Conservation (phyloP, 768 basidiomycete species). For the Amyloporia xantha region DNA sequence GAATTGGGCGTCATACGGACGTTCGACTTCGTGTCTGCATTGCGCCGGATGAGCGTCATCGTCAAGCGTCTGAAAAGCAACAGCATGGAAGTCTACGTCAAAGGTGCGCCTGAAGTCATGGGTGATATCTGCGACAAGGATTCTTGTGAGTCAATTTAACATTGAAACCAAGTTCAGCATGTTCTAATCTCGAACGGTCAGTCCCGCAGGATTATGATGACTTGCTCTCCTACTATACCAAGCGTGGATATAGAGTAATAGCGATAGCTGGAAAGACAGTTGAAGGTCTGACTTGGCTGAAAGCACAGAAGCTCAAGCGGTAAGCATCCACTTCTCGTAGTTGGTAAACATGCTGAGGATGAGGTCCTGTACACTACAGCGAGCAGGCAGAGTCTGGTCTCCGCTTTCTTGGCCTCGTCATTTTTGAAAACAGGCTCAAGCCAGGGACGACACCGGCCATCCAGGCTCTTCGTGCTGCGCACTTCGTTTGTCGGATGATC, state of each 20-base stretch:
- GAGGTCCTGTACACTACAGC: conserved; percentile 32
- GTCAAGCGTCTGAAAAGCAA: conserved; percentile 91
- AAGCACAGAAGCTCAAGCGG: conserved; percentile 95
- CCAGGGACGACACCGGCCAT: conserved; percentile 88
- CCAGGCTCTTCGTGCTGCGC: conserved; percentile 79
- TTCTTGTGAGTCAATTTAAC: conserved; percentile 58
- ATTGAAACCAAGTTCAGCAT: background rate
- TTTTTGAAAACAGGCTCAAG: conserved; percentile 98
- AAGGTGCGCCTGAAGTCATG: conserved; percentile 99
- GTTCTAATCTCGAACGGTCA: conserved; percentile 24
- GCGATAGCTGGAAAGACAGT: conserved; percentile 96
- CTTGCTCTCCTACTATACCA: conserved; percentile 92
- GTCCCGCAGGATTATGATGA: conserved; percentile 97
- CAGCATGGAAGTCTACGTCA: conserved; percentile 97
- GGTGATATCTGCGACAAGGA: conserved; percentile 85
- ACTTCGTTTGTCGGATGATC: conserved; percentile 94
- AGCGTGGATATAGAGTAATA: conserved; percentile 94
- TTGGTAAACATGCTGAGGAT: too few species aligned
- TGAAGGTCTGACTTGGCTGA: conserved; percentile 92
- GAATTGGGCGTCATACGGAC: conserved; percentile 94
- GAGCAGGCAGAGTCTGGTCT: conserved; percentile 92
- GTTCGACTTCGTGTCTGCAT: conserved; percentile 91
- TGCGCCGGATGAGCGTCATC: conserved; percentile 95
- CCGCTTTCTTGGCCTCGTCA: conserved; percentile 89
- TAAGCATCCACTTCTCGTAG: conserved; percentile 26